phyloP scores from a whole-genome alignment of 1,139 yeast genomes.

The Martiniozyma asiatica region DNA sequence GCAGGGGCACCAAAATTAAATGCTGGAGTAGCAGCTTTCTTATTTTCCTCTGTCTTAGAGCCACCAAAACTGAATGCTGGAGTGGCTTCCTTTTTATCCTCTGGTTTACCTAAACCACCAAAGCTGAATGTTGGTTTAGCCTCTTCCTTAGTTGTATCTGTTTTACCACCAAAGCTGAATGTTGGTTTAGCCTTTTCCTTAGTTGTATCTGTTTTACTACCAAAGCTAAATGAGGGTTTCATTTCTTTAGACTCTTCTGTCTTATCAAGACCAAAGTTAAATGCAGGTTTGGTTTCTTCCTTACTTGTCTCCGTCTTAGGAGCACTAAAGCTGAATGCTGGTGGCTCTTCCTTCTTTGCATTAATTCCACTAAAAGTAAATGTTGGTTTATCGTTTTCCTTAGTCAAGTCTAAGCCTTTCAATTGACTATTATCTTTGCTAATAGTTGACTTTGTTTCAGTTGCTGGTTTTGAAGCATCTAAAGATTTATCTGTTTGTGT shows the following conservation, averaged over 20 bases:
- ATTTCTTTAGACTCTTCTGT: slow-evolving; percentile 1
- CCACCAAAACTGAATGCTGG: slow-evolving; percentile 6
- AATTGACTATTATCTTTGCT: too few species aligned
- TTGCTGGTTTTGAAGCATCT: not conserved
- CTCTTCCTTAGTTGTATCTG: too few species aligned
- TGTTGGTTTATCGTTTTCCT: too few species aligned
- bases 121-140: not conserved
- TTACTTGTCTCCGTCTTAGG: too few species aligned
- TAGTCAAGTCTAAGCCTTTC: too few species aligned
- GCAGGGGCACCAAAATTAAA: slow-evolving; percentile 3
- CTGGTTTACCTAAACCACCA: not conserved
- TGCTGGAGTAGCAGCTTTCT: slow-evolving; percentile 4
- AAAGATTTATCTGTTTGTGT: not conserved
- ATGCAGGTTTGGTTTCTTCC: too few species aligned
- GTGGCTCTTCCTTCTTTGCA: not conserved
- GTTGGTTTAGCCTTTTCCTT: slow-evolving; percentile 43
- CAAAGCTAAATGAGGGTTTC: slow-evolving; percentile 7
- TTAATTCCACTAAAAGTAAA: not conserved
- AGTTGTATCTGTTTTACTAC: slow-evolving; percentile 2
- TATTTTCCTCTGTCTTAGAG: slow-evolving; percentile 1
- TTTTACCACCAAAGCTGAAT: slow-evolving; percentile 46
- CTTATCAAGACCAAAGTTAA: slow-evolving; percentile 2
- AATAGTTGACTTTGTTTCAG: too few species aligned
- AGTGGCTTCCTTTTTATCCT: not conserved
- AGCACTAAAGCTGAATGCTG: too few species aligned